Evolutionary conservation across 805 yeast species (phyloP).

Genomic region (Candida xyloterini): DNA sequence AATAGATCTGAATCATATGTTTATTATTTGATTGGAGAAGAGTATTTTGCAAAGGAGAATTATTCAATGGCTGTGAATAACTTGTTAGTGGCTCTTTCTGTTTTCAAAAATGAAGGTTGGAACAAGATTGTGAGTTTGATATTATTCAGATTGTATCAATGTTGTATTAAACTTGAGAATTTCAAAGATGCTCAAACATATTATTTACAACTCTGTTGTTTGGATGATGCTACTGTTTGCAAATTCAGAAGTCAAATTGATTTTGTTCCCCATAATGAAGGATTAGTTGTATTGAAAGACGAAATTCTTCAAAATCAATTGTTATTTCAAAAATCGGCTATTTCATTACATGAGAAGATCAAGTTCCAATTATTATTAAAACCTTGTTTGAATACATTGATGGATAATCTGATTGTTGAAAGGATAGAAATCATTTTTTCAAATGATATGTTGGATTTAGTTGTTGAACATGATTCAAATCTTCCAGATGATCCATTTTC

Average conservation of each 20-base stretch:
- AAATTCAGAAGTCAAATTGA: slow-evolving; percentile 6
- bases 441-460: slow-evolving; percentile 13
- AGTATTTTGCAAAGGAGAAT: slow-evolving; percentile 32
- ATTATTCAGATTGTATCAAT: slow-evolving; percentile 37
- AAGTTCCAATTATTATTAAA: slow-evolving; percentile 33
- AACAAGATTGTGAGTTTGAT: slow-evolving; percentile 31
- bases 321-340: slow-evolving; percentile 16
- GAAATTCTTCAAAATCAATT: slow-evolving; percentile 19
- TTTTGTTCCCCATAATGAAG: slow-evolving; percentile 7
- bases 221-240: slow-evolving; percentile 15
- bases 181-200: slow-evolving; percentile 33
- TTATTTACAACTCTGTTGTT: slow-evolving; percentile 32
- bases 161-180: slow-evolving; percentile 35
- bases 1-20: slow-evolving; percentile 41
- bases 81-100: slow-evolving; percentile 37
- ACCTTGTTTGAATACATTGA: slow-evolving; percentile 26
- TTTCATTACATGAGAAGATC: slow-evolving; percentile 22
- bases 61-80: slow-evolving; percentile 42
- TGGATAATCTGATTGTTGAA: slow-evolving; percentile 17
- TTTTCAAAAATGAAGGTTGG: slow-evolving; percentile 44
- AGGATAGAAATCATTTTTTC: slow-evolving; percentile 22
- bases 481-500: slow-evolving; percentile 4
- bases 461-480: slow-evolving; percentile 15
- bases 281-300: slow-evolving; percentile 16
- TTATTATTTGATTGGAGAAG: slow-evolving; percentile 52